These are phyloP conservation scores for Clitoria ternatea DNA, from an alignment of 306 rosid species.

Conservation along the genomic window DNA sequence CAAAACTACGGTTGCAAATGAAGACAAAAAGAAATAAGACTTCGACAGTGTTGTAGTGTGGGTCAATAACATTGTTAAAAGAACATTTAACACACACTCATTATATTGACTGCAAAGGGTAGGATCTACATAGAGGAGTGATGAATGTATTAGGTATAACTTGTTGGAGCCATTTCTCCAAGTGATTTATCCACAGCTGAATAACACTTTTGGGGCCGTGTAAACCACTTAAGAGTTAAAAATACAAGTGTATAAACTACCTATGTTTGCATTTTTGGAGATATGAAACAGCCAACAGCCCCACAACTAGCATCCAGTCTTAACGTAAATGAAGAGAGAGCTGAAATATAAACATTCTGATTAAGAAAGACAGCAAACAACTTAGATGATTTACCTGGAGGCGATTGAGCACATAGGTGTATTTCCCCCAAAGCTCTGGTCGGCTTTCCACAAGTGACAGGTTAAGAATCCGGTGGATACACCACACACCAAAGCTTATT, in stretches of 20 bases:
- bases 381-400: conserved; percentile 98
- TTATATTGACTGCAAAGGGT: neutral
- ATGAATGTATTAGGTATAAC: neutral
- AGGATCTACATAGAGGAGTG: neutral
- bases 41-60: no score
- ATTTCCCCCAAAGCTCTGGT: conserved; percentile 98
- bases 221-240: neutral
- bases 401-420: conserved; percentile 88
- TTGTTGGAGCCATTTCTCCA: neutral
- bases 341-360: neutral
- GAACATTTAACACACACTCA: neutral
- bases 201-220: no score
- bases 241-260: no score
- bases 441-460: conserved; percentile 94
- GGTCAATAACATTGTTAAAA: no score
- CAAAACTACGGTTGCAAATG: no score
- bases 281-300: neutral
- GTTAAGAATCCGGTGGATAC: conserved; percentile 89
- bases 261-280: neutral
- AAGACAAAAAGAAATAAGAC: neutral
- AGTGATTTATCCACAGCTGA: neutral
- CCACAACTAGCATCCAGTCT: neutral
- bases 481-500: conserved; percentile 97
- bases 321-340: neutral
- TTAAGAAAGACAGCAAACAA: no score